Percentiles rank a stretch among this genome's conserved stretches.
These are phyloP conservation scores for Zasmidium angulare DNA, from an alignment of 2,329 filamentous ascomycete species.

Conservation along the genomic window DNA sequence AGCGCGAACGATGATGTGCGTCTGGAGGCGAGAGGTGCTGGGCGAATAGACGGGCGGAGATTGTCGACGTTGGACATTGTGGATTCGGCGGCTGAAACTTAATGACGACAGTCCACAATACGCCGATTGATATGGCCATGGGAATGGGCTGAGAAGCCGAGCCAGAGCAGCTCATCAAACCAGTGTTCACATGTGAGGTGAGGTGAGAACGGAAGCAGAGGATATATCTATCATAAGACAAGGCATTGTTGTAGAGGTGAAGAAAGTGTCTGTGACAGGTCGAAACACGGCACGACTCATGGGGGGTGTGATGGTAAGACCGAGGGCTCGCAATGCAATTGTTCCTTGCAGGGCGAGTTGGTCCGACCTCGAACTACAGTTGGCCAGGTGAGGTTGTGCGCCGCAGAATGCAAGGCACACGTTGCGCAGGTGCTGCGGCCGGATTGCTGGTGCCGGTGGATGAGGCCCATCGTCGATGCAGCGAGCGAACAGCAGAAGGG, in stretches of 20 bases:
- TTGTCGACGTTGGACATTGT: slow-evolving; percentile 2
- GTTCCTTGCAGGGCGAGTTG: slow-evolving; percentile 9
- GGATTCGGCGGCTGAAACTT: slow-evolving; percentile 4
- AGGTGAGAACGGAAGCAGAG: background rate
- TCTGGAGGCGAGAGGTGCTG: background rate
- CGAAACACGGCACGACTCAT: background rate
- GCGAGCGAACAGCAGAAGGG: background rate
- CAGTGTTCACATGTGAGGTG: no score
- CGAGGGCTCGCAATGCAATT: slow-evolving; percentile 1
- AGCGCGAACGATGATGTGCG: background rate
- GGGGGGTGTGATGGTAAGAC: background rate
- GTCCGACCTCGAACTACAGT: slow-evolving; percentile 11
- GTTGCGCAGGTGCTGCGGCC: background rate
- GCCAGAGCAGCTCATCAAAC: background rate
- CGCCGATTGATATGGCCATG: background rate
- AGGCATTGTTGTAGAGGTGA: background rate
- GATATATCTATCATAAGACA: background rate
- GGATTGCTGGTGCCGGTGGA: slow-evolving; percentile 6
- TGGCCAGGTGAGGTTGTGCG: slow-evolving; percentile 9
- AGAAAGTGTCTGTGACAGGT: no score
- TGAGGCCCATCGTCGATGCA: slow-evolving; percentile 7
- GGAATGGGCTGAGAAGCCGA: background rate
- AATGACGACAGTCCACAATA: slow-evolving; percentile 4
- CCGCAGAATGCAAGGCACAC: slow-evolving; percentile 4
- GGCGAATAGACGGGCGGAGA: slow-evolving; percentile 5